Percentiles rank a stretch among this genome's conserved stretches.
Conservation (phyloP, 257 asterid species). For the Anisodus acutangulus region DNA sequence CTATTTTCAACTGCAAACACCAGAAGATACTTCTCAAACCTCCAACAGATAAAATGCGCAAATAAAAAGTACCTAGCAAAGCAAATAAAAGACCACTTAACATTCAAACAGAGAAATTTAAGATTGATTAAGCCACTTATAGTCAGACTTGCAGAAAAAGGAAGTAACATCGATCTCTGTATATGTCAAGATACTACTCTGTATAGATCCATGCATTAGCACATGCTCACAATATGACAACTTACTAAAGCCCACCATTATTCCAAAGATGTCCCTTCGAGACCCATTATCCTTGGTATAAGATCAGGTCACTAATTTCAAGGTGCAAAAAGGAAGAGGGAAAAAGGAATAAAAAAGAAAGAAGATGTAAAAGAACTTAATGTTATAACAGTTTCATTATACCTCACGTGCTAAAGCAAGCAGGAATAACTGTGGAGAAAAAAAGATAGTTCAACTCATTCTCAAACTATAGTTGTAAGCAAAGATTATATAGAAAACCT, state of each 20-base stretch:
- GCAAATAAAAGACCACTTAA: constrained; percentile 13
- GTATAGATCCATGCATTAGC: constrained; percentile 10
- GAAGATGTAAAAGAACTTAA: background rate
- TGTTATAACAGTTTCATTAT: background rate
- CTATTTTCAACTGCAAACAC: constrained; percentile 21
- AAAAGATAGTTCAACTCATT: background rate
- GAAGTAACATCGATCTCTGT: background rate
- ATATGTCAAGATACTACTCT: constrained; percentile 13
- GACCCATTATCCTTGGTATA: background rate
- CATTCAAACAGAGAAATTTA: background rate
- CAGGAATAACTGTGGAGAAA: background rate
- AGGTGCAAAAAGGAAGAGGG: background rate
- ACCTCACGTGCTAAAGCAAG: background rate
- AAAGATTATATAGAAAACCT: background rate
- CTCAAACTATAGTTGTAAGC: too few relatives aligned
- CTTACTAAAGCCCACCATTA: background rate
- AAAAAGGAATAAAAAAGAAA: background rate
- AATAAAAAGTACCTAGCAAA: background rate
- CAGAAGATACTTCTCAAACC: constrained; percentile 25
- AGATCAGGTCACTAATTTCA: background rate
- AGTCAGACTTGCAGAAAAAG: background rate
- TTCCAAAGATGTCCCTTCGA: background rate
- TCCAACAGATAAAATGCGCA: constrained; percentile 14
- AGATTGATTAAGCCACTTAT: background rate
- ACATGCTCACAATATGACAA: constrained; percentile 23